Evolutionary conservation across 179 eudicot species (phyloP).

Genomic region (Monotropa hypopitys): DNA sequence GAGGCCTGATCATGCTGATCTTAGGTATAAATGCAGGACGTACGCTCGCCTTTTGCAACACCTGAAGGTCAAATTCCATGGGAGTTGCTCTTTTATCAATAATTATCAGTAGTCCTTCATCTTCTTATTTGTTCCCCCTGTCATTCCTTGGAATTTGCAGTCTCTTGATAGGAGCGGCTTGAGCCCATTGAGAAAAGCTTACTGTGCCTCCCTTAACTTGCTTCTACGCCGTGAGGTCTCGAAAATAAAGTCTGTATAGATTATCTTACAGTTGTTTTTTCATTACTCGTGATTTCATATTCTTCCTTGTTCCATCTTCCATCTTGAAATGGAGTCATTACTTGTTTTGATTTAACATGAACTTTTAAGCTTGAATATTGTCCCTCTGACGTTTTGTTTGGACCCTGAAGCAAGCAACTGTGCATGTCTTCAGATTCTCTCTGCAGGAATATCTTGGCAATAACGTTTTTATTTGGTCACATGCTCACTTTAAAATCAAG

Average conservation of each 20-base stretch:
- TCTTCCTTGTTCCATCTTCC: not conserved
- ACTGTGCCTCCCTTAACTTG: constrained; percentile 82
- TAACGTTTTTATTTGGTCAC: not conserved
- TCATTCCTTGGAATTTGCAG: constrained; percentile 30
- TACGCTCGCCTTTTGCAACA: constrained; percentile 97
- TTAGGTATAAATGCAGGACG: constrained; percentile 86
- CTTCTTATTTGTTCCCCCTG: not conserved
- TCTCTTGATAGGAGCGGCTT: constrained; percentile 72
- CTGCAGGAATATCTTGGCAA: not conserved
- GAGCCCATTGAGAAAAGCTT: constrained; percentile 83
- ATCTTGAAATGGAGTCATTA: not conserved
- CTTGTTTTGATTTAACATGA: not conserved
- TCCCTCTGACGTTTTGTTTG: not conserved
- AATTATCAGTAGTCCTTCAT: not conserved
- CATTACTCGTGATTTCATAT: not conserved
- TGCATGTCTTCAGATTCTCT: not conserved
- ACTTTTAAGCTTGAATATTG: not conserved
- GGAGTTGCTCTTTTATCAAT: not conserved
- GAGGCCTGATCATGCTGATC: constrained; percentile 98
- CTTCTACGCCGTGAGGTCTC: constrained; percentile 89
- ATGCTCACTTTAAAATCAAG: not conserved
- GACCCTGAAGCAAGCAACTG: not conserved
- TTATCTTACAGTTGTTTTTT: not conserved
- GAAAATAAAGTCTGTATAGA: not conserved
- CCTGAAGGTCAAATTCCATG: constrained; percentile 44